Conservation (phyloP, 352 stramenopile species). For the Phytophthora cryptogea region DNA sequence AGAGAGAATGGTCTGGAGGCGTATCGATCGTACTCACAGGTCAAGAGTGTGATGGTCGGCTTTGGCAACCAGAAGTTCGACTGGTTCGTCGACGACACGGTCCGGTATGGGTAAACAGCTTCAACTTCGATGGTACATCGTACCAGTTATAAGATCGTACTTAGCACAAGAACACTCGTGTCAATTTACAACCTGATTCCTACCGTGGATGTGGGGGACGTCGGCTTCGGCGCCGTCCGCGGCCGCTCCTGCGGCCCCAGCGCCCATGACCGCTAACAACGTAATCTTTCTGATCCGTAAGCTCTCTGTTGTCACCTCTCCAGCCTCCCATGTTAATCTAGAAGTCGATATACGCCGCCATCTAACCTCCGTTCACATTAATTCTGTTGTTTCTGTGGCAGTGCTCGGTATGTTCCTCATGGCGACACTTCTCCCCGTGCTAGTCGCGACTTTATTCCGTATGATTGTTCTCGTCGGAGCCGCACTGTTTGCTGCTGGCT, state of each 20-base stretch:
- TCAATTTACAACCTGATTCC: conserved; percentile 21
- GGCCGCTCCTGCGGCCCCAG: conserved; percentile 15
- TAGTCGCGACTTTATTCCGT: conserved; percentile 51
- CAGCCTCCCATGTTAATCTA: conserved; percentile 7
- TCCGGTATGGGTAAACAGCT: conserved; percentile 54
- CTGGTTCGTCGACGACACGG: conserved; percentile 70
- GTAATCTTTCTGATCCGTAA: conserved; percentile 73
- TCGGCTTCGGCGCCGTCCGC: conserved; percentile 16
- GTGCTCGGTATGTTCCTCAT: conserved; percentile 76
- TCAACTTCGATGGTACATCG: conserved; percentile 13
- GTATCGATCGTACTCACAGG: conserved; percentile 74
- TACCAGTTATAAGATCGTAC: conserved; percentile 14
- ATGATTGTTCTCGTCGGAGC: conserved; percentile 37
- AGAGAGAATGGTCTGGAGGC: conserved; percentile 86
- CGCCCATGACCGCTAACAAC: conserved; percentile 59
- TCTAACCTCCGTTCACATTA: conserved; percentile 8
- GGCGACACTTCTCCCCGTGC: conserved; percentile 61
- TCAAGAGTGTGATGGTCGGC: conserved; percentile 74
- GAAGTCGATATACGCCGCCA: background rate
- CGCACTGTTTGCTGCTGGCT: conserved; percentile 33
- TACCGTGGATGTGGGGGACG: conserved; percentile 14
- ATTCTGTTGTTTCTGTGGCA: conserved; percentile 14
- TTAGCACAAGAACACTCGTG: background rate
- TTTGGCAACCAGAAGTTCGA: conserved; percentile 70
- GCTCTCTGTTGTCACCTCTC: conserved; percentile 8